A percentile compares a stretch with the other conserved stretches of the same genome.
These are phyloP conservation scores for Claviceps quebecensis DNA, from an alignment of 2,329 filamentous ascomycete species.

Conservation along the genomic window DNA sequence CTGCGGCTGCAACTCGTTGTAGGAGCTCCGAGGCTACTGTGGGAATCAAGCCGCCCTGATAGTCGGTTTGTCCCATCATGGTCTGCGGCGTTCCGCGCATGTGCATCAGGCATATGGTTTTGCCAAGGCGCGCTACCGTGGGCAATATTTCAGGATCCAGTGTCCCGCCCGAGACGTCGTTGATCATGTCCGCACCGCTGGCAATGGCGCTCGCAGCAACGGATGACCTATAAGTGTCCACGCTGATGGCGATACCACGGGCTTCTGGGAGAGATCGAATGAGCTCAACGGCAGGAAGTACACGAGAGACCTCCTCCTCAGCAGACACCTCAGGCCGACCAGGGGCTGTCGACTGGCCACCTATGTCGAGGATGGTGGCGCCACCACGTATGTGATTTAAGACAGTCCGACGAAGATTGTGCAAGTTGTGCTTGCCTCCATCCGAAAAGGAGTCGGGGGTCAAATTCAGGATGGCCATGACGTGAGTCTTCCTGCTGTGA, in stretches of 20 bases:
- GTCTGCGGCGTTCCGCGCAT: conserved; percentile 79
- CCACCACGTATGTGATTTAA: conserved; percentile 50
- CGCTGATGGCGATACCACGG: conserved; percentile 55
- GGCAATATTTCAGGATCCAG: conserved; percentile 72
- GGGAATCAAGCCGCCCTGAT: conserved; percentile 52
- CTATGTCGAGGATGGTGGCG: conserved; percentile 78
- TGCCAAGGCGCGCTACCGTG: conserved; percentile 63
- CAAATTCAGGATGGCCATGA: conserved; percentile 92
- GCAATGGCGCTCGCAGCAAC: conserved; percentile 66
- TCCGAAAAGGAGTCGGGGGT: conserved; percentile 97
- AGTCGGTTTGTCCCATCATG: conserved; percentile 58
- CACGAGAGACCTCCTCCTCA: conserved; percentile 61
- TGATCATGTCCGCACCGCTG: conserved; percentile 82
- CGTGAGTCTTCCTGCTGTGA: conserved; percentile 48
- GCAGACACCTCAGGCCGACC: conserved; percentile 52
- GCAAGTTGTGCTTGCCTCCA: conserved; percentile 50
- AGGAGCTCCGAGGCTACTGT: conserved; percentile 55
- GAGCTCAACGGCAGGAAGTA: conserved; percentile 64
- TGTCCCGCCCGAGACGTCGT: conserved; percentile 76
- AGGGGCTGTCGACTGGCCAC: conserved; percentile 85
- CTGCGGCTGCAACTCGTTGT: conserved; percentile 56
- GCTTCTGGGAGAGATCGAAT: conserved; percentile 55
- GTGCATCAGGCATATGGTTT: conserved; percentile 77
- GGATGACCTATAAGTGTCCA: conserved; percentile 82
- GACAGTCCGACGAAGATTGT: conserved; percentile 45